Evolutionary conservation across 208 protist genomes (phyloP).

Genomic region (Leptomonas seymouri): DNA sequence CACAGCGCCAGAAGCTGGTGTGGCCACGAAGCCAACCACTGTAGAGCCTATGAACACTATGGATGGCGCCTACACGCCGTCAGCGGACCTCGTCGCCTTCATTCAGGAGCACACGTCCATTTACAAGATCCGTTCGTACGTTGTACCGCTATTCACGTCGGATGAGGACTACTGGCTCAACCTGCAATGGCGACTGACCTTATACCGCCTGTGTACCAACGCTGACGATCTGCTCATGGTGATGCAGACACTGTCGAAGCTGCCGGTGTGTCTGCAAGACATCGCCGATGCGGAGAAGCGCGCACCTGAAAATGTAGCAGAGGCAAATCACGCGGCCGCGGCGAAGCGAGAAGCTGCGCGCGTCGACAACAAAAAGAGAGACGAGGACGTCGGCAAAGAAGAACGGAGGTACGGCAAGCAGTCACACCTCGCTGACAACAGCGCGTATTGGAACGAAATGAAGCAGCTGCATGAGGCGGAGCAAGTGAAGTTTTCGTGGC

Average conservation of each 20-base stretch:
- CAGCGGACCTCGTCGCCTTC: slow-evolving; percentile 42
- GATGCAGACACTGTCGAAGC: slow-evolving; percentile 23
- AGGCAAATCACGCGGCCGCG: background rate
- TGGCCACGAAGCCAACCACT: background rate
- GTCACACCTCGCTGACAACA: slow-evolving; percentile 21
- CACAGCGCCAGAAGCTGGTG: background rate
- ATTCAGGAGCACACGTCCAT: slow-evolving; percentile 33
- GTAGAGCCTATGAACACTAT: slow-evolving; percentile 2
- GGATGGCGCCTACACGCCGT: slow-evolving; percentile 19
- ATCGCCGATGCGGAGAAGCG: slow-evolving; percentile 12
- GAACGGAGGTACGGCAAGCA: background rate
- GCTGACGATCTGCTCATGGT: slow-evolving; percentile 29
- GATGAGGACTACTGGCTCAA: slow-evolving; percentile 68
- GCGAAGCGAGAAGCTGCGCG: background rate
- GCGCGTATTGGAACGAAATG: slow-evolving; percentile 34
- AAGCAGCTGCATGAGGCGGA: slow-evolving; percentile 28
- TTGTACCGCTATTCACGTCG: slow-evolving; percentile 49
- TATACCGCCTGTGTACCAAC: slow-evolving; percentile 44
- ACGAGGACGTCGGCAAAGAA: background rate
- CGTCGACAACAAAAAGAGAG: background rate
- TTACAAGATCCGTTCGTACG: slow-evolving; percentile 38
- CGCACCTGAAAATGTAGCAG: background rate
- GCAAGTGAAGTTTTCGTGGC: slow-evolving; percentile 32
- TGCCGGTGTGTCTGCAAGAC: slow-evolving; percentile 22
- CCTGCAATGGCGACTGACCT: slow-evolving; percentile 44